These are phyloP conservation scores for Aspergillus neotritici DNA, from an alignment of 2,329 filamentous ascomycete genomes.

Conservation along the genomic window DNA sequence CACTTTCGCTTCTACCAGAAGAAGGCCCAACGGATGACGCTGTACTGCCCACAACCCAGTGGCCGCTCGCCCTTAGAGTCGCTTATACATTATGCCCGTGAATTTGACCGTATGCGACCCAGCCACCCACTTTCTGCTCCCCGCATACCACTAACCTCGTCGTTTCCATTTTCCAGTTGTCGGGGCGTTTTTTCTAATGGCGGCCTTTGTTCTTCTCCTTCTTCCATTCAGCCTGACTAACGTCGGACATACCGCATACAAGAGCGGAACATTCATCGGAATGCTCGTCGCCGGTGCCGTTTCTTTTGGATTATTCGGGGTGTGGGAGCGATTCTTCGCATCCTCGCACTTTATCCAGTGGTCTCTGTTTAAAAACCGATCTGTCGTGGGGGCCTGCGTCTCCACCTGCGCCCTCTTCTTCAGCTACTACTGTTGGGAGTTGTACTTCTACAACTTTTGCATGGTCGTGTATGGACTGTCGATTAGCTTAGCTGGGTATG, in stretches of 20 bases:
- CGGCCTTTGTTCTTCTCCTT: slow-evolving; percentile 59
- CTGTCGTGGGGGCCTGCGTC: slow-evolving; percentile 48
- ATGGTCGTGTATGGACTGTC: slow-evolving; percentile 47
- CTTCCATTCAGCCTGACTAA: slow-evolving; percentile 57
- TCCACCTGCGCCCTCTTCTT: slow-evolving; percentile 46
- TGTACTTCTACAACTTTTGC: slow-evolving; percentile 51
- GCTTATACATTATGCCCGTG: slow-evolving; percentile 50
- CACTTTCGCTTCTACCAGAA: slow-evolving; percentile 53
- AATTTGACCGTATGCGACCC: slow-evolving; percentile 56
- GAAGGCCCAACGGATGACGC: slow-evolving; percentile 53
- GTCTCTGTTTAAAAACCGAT: slow-evolving; percentile 43
- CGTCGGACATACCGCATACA: slow-evolving; percentile 38
- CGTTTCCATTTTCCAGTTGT: slow-evolving; percentile 35
- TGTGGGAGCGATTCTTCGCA: slow-evolving; percentile 51
- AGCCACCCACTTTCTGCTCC: slow-evolving; percentile 43
- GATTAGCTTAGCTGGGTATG: slow-evolving; percentile 40
- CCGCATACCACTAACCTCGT: neutral
- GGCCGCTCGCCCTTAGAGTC: slow-evolving; percentile 46
- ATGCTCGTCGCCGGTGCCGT: slow-evolving; percentile 51
- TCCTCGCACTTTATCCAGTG: slow-evolving; percentile 51
- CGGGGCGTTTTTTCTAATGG: slow-evolving; percentile 56
- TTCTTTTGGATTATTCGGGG: slow-evolving; percentile 48
- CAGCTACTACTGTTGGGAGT: slow-evolving; percentile 49
- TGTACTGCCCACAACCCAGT: slow-evolving; percentile 43
- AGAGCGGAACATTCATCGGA: slow-evolving; percentile 44